Conservation (phyloP, 257 asterid species). For the Penstemon barbatus region DNA sequence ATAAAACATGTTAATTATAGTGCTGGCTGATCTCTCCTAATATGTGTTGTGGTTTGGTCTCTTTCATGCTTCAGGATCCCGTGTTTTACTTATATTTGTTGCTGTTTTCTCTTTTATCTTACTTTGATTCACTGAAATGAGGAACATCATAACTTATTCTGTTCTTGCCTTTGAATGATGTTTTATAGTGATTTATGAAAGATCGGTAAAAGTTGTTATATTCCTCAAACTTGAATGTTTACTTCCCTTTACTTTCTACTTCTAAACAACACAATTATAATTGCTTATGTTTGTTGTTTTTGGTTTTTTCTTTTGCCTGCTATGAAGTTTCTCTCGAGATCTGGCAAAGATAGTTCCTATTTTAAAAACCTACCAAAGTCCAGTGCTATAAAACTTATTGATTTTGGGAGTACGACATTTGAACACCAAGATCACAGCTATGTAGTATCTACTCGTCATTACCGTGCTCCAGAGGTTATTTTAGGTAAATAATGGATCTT, state of each 20-base stretch:
- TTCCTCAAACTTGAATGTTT: neutral
- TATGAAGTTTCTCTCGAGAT: conserved; percentile 54
- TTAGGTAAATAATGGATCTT: conserved; percentile 59
- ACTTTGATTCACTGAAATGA: conserved; percentile 9
- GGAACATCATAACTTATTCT: conserved; percentile 1
- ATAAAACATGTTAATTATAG: neutral
- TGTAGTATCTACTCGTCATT: conserved; percentile 87
- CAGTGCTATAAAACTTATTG: conserved; percentile 91
- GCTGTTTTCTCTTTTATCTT: neutral
- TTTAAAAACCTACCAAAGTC: conserved; percentile 86
- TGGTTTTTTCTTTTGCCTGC: conserved; percentile 26
- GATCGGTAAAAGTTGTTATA: neutral
- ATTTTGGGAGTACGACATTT: conserved; percentile 85
- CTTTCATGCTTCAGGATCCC: conserved; percentile 1
- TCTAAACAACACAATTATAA: conserved; percentile 7
- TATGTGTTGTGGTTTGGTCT: conserved; percentile 3
- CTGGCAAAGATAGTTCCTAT: conserved; percentile 60
- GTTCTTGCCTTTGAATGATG: neutral
- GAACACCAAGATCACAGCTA: conserved; percentile 82
- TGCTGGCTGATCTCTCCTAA: neutral
- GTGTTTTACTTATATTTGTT: neutral
- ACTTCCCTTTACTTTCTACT: neutral
- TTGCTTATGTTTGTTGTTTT: conserved; percentile 13
- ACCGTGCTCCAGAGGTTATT: conserved; percentile 96
- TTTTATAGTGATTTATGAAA: neutral